Conservation (phyloP, 2,329 filamentous ascomycete genomes). For the Diaporthe velutina region DNA sequence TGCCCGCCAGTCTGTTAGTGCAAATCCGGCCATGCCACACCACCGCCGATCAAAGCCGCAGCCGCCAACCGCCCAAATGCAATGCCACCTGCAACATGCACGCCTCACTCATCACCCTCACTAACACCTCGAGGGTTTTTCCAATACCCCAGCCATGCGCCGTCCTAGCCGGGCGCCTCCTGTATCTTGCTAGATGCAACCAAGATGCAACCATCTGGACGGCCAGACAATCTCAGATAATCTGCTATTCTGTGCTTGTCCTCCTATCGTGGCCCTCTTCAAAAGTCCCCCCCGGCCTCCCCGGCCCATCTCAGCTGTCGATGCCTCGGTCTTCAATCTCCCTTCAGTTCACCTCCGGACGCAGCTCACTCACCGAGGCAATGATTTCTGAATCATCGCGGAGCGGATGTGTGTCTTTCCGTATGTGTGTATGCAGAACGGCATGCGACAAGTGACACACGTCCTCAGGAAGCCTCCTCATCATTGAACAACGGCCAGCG, state of each 20-base stretch:
- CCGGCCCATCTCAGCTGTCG: constrained; percentile 18
- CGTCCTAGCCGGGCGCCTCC: constrained; percentile 27
- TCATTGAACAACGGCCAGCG: not conserved
- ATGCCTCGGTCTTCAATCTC: constrained; percentile 5
- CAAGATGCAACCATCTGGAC: constrained; percentile 5
- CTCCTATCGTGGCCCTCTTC: constrained; percentile 4
- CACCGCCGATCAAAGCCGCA: constrained; percentile 23
- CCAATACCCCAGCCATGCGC: not conserved
- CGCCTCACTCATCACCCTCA: not conserved
- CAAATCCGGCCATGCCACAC: constrained; percentile 8
- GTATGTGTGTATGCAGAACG: not conserved
- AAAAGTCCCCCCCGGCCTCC: constrained; percentile 2
- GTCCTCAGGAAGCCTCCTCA: not conserved
- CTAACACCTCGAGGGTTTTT: not conserved
- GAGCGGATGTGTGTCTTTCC: not conserved
- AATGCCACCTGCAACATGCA: constrained; percentile 4
- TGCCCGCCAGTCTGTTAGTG: constrained; percentile 15
- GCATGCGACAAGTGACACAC: not conserved
- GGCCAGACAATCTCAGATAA: not conserved
- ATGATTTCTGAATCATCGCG: not conserved
- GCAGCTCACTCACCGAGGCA: not conserved
- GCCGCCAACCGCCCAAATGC: constrained; percentile 11
- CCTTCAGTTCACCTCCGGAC: not conserved
- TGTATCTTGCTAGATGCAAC: constrained; percentile 1
- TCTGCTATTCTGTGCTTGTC: not conserved